Evolutionary conservation across 257 asterid genomes (phyloP).

Genomic region (Cordia subcordata): DNA sequence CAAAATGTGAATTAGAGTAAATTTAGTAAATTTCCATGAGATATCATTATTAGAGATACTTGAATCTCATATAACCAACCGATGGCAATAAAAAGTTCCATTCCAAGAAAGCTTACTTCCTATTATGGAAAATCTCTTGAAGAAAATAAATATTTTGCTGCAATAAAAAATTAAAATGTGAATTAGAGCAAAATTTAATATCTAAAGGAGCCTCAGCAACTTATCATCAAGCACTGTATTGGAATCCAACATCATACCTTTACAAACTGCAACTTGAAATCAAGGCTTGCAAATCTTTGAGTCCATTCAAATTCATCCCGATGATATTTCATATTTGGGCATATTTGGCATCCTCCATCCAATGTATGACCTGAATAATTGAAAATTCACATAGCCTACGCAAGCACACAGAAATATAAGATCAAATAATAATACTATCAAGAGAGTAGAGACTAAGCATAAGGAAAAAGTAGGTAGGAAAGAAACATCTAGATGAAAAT

Average conservation of each 20-base stretch:
- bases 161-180: constrained; percentile 17
- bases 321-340: constrained; percentile 97
- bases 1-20: too few species aligned
- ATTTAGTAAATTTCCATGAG: too few species aligned
- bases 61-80: too few species aligned
- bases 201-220: neutral
- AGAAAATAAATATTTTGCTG: constrained; percentile 96
- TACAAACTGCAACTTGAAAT: constrained; percentile 89
- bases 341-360: constrained; percentile 98
- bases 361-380: constrained; percentile 47
- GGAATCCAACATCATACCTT: constrained; percentile 48
- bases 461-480: too few species aligned
- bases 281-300: constrained; percentile 93
- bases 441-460: too few species aligned
- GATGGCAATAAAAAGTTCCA: too few species aligned
- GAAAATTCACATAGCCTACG: neutral
- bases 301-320: constrained; percentile 96
- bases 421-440: too few species aligned
- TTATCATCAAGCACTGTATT: neutral
- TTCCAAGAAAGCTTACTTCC: constrained; percentile 90
- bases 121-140: constrained; percentile 92
- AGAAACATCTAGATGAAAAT: too few species aligned
- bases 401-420: neutral
- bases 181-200: neutral
- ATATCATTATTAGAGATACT: too few species aligned